Percentiles rank a stretch among this genome's conserved stretches.
Conservation (phyloP, 2,329 filamentous ascomycete species). For the Fusarium sp. region DNA sequence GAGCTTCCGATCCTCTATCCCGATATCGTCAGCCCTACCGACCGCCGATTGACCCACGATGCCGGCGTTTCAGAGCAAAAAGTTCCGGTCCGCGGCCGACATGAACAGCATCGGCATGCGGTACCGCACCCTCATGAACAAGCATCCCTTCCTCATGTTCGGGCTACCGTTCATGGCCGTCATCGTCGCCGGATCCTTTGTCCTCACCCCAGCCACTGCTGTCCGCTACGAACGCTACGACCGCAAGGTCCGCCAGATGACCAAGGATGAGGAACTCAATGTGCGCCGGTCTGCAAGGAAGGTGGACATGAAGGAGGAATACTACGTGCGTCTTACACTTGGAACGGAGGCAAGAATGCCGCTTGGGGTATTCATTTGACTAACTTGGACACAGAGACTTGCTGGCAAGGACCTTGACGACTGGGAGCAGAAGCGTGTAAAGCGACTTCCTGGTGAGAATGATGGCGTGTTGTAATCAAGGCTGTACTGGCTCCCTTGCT, state of each 20-base stretch:
- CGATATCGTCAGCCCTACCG: slow-evolving; percentile 15
- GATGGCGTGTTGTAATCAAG: slow-evolving; percentile 77
- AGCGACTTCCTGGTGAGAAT: slow-evolving; percentile 89
- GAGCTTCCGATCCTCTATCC: slow-evolving; percentile 20
- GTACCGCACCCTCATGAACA: slow-evolving; percentile 82
- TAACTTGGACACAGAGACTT: slow-evolving; percentile 49
- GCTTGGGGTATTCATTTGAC: slow-evolving; percentile 13
- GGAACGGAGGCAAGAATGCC: slow-evolving; percentile 9
- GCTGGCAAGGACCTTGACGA: slow-evolving; percentile 91
- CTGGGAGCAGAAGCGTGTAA: slow-evolving; percentile 97
- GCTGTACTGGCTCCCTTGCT: slow-evolving; percentile 27
- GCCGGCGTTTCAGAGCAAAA: slow-evolving; percentile 76
- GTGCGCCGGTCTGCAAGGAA: slow-evolving; percentile 79
- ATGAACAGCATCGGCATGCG: slow-evolving; percentile 78
- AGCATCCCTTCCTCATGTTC: slow-evolving; percentile 91
- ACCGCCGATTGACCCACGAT: slow-evolving; percentile 43
- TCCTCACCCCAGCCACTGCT: slow-evolving; percentile 93
- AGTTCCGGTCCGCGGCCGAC: slow-evolving; percentile 77
- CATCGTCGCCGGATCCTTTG: slow-evolving; percentile 93
- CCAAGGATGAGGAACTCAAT: slow-evolving; percentile 87
- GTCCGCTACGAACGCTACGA: slow-evolving; percentile 95
- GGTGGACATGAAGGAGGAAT: slow-evolving; percentile 88
- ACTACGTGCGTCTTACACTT: slow-evolving; percentile 75
- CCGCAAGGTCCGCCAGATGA: slow-evolving; percentile 87
- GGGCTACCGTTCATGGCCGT: slow-evolving; percentile 92